Base-by-base conservation (phyloP, 2,329 filamentous ascomycete species). In the Fusarium udum region DNA sequence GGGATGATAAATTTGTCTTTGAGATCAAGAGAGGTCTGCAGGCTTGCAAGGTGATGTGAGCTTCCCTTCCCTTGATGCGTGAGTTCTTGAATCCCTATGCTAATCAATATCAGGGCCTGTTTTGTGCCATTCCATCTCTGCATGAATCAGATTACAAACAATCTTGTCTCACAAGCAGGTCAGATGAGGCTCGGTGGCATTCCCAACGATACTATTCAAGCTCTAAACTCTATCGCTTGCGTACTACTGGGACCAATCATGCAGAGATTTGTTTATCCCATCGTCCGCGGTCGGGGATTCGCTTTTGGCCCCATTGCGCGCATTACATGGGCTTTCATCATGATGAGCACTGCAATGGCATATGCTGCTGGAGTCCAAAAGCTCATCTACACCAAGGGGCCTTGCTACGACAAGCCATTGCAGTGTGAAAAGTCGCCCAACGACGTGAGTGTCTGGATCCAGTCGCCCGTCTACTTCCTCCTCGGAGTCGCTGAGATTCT, bases 301-400 rank as follows among this genome's bases (percentile, higher is more conserved):
- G 26, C 37, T 8, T 61, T 61, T 36, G 58, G 58, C 3, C 58
- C 58, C 3, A 61, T 61, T 22, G 58, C 58, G 22, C 58, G 46
- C 13, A 61, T 53, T 4, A 53, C 58, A 18, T 53, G 58, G 58
- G 58, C 58, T 7, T 53, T 53, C 22, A 53, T 53, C 5, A 42
- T 61, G 58, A 61, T 53, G 58, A 61, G 46, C 6, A 61, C 58
- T 14, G 45, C 58, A 24, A 61, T 61, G 58, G 58, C 58, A 24
- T 61, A 52, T 42, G 58, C 58, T 2, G 58, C 46, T 36, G 58
- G 46, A 7, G 58, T 61, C 6, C 58, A 61, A 36, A 61, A 52
- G 7, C 58, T 53, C 28, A 61, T 61, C 13, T 61, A 61, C 34
- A 61, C 46, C 6, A 53, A 61, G 9, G 46, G 36, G 2, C 46